These are phyloP conservation scores for Moniliella sp. DNA, from an alignment of 1,284 basidiomycete species.

Conservation along the genomic window DNA sequence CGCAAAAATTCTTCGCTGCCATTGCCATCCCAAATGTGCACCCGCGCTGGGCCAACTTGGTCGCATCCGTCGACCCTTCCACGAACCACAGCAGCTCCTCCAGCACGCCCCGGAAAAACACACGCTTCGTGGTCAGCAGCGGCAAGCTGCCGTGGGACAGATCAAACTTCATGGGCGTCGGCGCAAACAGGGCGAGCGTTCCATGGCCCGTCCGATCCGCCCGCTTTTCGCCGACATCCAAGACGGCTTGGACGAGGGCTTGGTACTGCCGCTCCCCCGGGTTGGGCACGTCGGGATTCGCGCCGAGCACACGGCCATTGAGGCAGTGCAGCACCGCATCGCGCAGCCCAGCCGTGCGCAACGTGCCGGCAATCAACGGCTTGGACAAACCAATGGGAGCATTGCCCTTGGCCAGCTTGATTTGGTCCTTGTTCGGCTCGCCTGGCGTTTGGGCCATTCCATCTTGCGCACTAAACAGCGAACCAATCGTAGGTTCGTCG, in stretches of 20 bases:
- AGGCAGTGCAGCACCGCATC: too few relatives aligned
- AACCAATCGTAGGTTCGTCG: constrained; percentile 22
- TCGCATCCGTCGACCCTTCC: constrained; percentile 61
- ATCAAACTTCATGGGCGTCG: constrained; percentile 20
- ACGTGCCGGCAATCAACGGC: too few relatives aligned
- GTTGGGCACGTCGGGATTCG: too few relatives aligned
- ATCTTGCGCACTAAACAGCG: constrained; percentile 14
- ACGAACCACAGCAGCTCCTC: constrained; percentile 95
- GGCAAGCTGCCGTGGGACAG: constrained; percentile 41
- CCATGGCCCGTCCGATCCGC: constrained; percentile 28
- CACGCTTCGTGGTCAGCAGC: constrained; percentile 80
- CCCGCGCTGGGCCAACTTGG: too few relatives aligned
- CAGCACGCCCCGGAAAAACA: constrained; percentile 70
- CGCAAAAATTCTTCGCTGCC: constrained; percentile 70
- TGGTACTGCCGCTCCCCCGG: constrained; percentile 29
- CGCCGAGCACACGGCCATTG: too few relatives aligned
- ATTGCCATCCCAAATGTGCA: constrained; percentile 96
- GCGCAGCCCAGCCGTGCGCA: too few relatives aligned
- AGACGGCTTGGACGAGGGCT: constrained; percentile 8
- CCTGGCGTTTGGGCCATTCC: too few relatives aligned
- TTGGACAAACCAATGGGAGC: too few relatives aligned
- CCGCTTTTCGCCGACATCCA: constrained; percentile 11
- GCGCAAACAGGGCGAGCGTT: constrained; percentile 26
- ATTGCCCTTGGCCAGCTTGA: too few relatives aligned
- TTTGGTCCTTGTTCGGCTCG: too few relatives aligned